A percentile compares a stretch with the other conserved stretches of the same genome.
phyloP scores from a whole-genome alignment of 345 rosid species.

The Fremontodendron californicum region DNA sequence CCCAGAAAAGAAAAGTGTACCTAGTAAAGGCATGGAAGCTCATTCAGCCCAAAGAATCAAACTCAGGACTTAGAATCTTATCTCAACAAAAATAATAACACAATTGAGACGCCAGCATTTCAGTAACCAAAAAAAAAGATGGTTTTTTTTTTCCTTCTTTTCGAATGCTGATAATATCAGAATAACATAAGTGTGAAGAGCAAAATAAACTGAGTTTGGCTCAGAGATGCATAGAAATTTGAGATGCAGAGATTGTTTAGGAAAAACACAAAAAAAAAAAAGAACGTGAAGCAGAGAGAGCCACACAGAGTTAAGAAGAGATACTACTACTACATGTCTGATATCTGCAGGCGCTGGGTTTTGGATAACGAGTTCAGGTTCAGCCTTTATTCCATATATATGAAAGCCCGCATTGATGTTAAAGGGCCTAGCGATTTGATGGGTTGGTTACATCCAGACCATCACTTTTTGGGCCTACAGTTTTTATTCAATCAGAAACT shows the following conservation, averaged over 20 bases:
- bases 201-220: background rate
- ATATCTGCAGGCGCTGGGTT: background rate
- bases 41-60: slow-evolving; percentile 48
- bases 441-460: background rate
- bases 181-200: background rate
- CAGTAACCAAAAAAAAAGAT: background rate
- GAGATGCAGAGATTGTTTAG: background rate
- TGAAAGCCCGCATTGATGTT: background rate
- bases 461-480: background rate
- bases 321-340: background rate
- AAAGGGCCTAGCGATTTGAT: background rate
- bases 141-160: too few relatives aligned
- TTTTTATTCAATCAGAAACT: background rate
- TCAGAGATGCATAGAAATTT: background rate
- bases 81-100: slow-evolving; percentile 2
- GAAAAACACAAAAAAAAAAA: background rate
- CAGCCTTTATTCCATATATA: background rate
- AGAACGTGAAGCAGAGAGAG: slow-evolving; percentile 8
- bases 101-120: background rate
- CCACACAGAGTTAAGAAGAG: background rate
- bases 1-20: slow-evolving; percentile 27
- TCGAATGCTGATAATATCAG: background rate
- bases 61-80: background rate
- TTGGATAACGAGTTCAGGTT: slow-evolving; percentile 7
- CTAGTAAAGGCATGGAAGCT: slow-evolving; percentile 87